These are phyloP conservation scores for Fusarium gaditjirri DNA, from an alignment of 2,329 filamentous ascomycete species.

Conservation along the genomic window DNA sequence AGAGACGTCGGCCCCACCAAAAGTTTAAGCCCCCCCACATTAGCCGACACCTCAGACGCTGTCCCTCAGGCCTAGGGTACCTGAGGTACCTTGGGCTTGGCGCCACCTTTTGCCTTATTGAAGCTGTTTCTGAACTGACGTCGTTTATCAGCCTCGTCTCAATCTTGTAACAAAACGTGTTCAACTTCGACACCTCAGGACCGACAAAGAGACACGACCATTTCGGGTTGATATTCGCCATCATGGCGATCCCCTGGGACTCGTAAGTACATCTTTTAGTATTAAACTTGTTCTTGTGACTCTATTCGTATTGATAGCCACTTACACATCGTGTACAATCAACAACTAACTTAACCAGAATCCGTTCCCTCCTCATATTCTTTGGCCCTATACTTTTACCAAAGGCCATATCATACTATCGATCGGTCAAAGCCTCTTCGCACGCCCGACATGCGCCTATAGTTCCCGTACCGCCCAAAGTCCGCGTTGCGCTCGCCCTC, in stretches of 20 bases:
- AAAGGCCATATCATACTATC: conserved; percentile 72
- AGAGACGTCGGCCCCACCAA: conserved; percentile 33
- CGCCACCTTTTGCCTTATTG: conserved; percentile 31
- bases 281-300: background rate
- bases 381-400: conserved; percentile 79
- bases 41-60: conserved; percentile 8
- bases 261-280: conserved; percentile 33
- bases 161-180: conserved; percentile 31
- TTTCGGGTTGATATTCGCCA: conserved; percentile 11
- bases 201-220: background rate
- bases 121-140: conserved; percentile 34
- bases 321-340: conserved; percentile 11
- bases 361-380: conserved; percentile 67
- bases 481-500: conserved; percentile 68
- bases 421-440: conserved; percentile 60
- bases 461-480: conserved; percentile 64
- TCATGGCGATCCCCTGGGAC: conserved; percentile 46
- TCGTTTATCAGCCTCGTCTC: conserved; percentile 32
- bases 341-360: conserved; percentile 48
- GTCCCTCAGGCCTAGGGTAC: background rate
- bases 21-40: conserved; percentile 13
- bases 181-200: conserved; percentile 20
- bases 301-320: background rate
- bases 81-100: conserved; percentile 9
- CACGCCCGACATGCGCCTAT: conserved; percentile 58